Conservation (phyloP, 495 filamentous ascomycete species). For the Peziza echinospora region DNA sequence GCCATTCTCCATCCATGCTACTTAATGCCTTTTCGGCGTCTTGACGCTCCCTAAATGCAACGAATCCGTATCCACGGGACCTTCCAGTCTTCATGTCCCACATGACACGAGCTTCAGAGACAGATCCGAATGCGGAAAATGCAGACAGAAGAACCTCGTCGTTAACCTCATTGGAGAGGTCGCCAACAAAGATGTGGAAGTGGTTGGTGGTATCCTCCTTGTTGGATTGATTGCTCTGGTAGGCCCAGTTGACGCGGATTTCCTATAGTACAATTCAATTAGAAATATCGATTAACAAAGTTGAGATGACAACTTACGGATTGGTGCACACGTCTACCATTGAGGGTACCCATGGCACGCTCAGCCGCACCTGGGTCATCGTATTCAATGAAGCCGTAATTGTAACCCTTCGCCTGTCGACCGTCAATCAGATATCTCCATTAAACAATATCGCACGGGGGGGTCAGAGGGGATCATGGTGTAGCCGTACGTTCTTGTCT, state of each 20-base stretch:
- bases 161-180: slow-evolving; percentile 97
- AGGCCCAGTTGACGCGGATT: slow-evolving; percentile 99
- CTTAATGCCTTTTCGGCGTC: slow-evolving; percentile 93
- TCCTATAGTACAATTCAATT: slow-evolving; percentile 42
- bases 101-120: slow-evolving; percentile 99
- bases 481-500: slow-evolving; percentile 42
- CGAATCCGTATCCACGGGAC: slow-evolving; percentile 92
- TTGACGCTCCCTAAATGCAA: slow-evolving; percentile 82
- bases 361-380: slow-evolving; percentile 93
- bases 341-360: slow-evolving; percentile 89
- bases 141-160: slow-evolving; percentile 88
- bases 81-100: slow-evolving; percentile 99
- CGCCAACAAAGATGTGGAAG: slow-evolving; percentile 97
- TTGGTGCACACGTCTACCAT: slow-evolving; percentile 86
- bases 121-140: slow-evolving; percentile 86
- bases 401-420: slow-evolving; percentile 80
- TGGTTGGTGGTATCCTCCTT: slow-evolving; percentile 98
- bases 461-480: neutral
- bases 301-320: slow-evolving; percentile 32
- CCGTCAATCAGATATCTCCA: slow-evolving; percentile 15
- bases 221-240: slow-evolving; percentile 82
- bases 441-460: neutral
- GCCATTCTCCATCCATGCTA: slow-evolving; percentile 98
- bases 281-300: too few relatives aligned
- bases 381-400: slow-evolving; percentile 98